Evolutionary conservation across 2,329 filamentous ascomycete genomes (phyloP).

Genomic region (Colletotrichum shisoi): DNA sequence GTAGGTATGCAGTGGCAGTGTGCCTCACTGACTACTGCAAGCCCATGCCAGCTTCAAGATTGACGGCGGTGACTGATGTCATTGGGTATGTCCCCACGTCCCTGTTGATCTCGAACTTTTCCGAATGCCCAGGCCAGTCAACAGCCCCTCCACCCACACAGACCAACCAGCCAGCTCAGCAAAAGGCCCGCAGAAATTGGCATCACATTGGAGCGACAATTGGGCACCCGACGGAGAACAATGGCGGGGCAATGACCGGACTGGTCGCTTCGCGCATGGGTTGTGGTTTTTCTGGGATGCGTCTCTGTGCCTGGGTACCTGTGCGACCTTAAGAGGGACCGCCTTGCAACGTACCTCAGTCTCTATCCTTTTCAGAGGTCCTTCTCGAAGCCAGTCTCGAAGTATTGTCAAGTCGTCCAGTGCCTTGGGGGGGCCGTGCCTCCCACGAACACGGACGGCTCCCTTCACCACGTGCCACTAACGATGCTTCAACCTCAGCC

Average conservation of each 20-base stretch:
- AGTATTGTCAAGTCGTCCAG: background rate
- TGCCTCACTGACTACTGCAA: too few relatives aligned
- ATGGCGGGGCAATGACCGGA: constrained; percentile 10
- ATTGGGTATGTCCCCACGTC: constrained; percentile 31
- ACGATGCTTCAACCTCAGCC: too few relatives aligned
- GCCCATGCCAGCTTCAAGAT: constrained; percentile 8
- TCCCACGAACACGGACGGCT: background rate
- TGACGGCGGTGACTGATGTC: constrained; percentile 34
- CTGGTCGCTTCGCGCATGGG: constrained; percentile 8
- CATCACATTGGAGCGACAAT: constrained; percentile 2
- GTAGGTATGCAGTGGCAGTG: too few relatives aligned
- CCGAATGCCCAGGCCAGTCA: constrained; percentile 13
- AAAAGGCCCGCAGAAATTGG: background rate
- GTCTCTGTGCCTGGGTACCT: background rate
- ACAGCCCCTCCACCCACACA: background rate
- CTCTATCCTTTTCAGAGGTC: background rate
- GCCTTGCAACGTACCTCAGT: too few relatives aligned
- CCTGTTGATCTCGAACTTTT: constrained; percentile 37
- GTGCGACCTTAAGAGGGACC: too few relatives aligned
- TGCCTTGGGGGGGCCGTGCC: background rate
- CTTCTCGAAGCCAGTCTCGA: background rate
- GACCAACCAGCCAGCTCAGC: background rate
- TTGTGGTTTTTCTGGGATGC: background rate
- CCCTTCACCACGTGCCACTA: background rate
- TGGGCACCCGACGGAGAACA: constrained; percentile 1